A percentile compares a stretch with the other conserved stretches of the same genome.
Conservation (phyloP, 2,329 filamentous ascomycete species). For the Coniochaeta prunicola region DNA sequence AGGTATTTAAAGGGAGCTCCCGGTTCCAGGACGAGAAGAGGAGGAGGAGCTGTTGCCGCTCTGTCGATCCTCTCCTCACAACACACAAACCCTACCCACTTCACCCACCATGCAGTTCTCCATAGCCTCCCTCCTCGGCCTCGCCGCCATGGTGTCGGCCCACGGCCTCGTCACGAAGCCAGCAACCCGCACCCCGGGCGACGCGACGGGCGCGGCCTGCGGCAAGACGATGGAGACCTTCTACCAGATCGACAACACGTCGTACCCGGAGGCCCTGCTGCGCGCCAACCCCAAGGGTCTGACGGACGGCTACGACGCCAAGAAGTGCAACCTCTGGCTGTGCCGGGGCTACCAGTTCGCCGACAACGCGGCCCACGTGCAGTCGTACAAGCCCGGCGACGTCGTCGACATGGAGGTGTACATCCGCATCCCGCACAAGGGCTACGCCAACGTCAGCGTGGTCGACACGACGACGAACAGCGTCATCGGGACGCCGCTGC, state of each 20-base stretch:
- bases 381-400: conserved; percentile 32
- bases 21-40: background rate
- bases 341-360: conserved; percentile 31
- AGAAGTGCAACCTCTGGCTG: conserved; percentile 28
- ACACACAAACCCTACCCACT: background rate
- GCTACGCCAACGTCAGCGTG: conserved; percentile 39
- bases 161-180: conserved; percentile 20
- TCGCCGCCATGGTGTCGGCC: conserved; percentile 10
- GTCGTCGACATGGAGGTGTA: conserved; percentile 31
- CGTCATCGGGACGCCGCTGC: conserved; percentile 36
- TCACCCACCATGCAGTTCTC: conserved; percentile 9
- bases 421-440: conserved; percentile 38
- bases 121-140: conserved; percentile 5
- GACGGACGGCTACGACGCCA: conserved; percentile 15
- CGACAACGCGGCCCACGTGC: conserved; percentile 29
- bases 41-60: background rate
- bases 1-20: background rate
- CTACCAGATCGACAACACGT: conserved; percentile 23
- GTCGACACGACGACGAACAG: conserved; percentile 38
- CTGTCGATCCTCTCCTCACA: background rate
- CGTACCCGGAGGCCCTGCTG: conserved; percentile 23
- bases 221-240: conserved; percentile 20
- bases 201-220: conserved; percentile 18
- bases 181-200: conserved; percentile 16
- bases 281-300: conserved; percentile 16